Evolutionary conservation across 2,329 filamentous ascomycete genomes (phyloP).

Genomic region (Fusarium dlaminii): DNA sequence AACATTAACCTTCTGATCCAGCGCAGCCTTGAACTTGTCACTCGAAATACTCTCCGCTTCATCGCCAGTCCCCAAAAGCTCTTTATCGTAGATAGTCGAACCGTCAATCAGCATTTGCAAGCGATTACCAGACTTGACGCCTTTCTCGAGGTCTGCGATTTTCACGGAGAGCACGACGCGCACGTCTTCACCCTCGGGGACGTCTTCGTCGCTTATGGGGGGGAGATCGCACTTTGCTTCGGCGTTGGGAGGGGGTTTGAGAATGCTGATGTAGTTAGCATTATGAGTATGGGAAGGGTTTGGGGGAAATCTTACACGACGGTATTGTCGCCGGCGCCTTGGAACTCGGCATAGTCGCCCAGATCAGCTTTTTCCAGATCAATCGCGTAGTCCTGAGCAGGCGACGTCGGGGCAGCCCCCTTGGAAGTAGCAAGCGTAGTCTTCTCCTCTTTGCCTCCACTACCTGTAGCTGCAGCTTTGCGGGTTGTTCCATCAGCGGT

Average conservation of each 20-base stretch:
- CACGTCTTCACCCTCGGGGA: background rate
- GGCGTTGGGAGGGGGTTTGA: constrained; percentile 5
- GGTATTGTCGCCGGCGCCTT: background rate
- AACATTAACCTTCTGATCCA: constrained; percentile 10
- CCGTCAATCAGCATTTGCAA: constrained; percentile 1
- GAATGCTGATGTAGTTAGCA: background rate
- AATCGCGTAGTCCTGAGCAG: background rate
- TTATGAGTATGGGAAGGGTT: fast-evolving
- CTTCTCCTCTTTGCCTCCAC: background rate
- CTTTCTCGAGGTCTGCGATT: background rate
- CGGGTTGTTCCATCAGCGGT: background rate
- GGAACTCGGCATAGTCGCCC: constrained; percentile 8
- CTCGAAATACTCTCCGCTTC: background rate
- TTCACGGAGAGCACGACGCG: background rate
- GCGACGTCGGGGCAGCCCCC: background rate
- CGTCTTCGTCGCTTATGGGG: background rate
- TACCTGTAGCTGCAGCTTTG: background rate
- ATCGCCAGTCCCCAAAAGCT: background rate
- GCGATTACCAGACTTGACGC: background rate
- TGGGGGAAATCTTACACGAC: background rate
- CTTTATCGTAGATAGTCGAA: background rate
- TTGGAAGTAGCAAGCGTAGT: constrained; percentile 2
- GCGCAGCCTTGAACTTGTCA: background rate
- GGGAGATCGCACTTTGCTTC: constrained; percentile 3
- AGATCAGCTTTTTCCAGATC: background rate